phyloP scores from a whole-genome alignment of 345 rosid genomes.

The Cardamine chenopodiifolia region DNA sequence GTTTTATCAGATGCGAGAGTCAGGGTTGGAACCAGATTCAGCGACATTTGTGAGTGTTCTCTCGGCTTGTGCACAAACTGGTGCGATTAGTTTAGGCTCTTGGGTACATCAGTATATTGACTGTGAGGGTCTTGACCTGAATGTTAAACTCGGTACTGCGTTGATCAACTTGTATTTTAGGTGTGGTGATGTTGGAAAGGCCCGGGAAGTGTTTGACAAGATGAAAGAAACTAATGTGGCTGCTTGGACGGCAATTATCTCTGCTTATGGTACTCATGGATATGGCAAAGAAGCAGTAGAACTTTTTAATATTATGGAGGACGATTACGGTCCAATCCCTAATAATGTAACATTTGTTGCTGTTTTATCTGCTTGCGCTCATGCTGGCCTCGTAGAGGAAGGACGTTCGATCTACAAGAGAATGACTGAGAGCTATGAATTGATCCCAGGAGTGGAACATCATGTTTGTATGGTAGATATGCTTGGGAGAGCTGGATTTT shows the following conservation, averaged over 20 bases:
- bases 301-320: conserved; percentile 57
- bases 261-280: conserved; percentile 84
- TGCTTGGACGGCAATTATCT: conserved; percentile 90
- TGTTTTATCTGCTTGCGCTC: conserved; percentile 81
- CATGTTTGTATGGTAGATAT: conserved; percentile 81
- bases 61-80: conserved; percentile 77
- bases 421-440: conserved; percentile 52
- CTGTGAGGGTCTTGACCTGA: conserved; percentile 46
- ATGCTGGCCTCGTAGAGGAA: conserved; percentile 66
- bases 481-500: conserved; percentile 83
- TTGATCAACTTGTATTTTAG: conserved; percentile 80
- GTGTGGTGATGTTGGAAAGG: conserved; percentile 67
- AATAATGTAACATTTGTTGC: conserved; percentile 77
- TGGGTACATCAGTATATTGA: conserved; percentile 65
- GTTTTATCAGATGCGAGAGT: conserved; percentile 60
- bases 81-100: conserved; percentile 60
- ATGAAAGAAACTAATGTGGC: conserved; percentile 70
- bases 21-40: conserved; percentile 58
- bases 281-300: conserved; percentile 61
- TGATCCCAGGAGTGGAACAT: conserved; percentile 73
- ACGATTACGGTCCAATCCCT: conserved; percentile 46
- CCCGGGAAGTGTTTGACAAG: conserved; percentile 64
- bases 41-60: conserved; percentile 67
- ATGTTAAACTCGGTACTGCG: conserved; percentile 74
- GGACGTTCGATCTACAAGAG: conserved; percentile 56